These are phyloP conservation scores for Populus pruinosa DNA, from an alignment of 345 rosid genomes.

Conservation along the genomic window DNA sequence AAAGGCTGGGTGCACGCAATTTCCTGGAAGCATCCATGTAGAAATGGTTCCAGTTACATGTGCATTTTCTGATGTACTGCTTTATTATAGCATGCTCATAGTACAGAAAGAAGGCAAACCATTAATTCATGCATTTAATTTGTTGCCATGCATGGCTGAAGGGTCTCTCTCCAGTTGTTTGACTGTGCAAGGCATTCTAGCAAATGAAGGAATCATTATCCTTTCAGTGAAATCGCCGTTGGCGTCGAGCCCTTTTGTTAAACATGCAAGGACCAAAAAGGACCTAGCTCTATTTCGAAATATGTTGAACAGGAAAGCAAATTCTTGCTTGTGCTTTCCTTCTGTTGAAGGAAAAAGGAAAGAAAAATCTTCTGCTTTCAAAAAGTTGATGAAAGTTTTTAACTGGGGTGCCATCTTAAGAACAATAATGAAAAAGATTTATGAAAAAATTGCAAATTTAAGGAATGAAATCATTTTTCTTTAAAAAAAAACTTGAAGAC, in stretches of 20 bases:
- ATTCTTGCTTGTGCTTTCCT: not conserved
- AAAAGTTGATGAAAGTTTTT: no score
- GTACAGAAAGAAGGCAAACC: not conserved
- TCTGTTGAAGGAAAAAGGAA: no score
- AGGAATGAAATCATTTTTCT: no score
- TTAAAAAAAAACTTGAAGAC: no score
- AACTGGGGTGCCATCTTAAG: no score
- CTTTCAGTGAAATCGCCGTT: no score
- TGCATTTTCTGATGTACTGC: not conserved
- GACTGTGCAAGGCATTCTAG: not conserved
- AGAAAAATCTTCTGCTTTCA: no score
- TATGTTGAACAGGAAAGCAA: not conserved
- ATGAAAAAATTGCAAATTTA: no score
- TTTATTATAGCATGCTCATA: not conserved
- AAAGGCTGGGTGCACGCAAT: not conserved
- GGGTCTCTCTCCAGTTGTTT: not conserved
- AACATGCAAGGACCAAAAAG: no score
- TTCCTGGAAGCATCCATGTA: not conserved
- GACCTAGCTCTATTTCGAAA: not conserved
- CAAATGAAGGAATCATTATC: not conserved
- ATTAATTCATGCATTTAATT: not conserved
- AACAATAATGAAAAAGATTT: no score
- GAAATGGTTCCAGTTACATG: not conserved
- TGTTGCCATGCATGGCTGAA: not conserved
- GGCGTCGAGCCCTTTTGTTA: no score